These are phyloP conservation scores for Coemansia sp. DNA, from an alignment of 192 early-diverging fungal genomes.

Conservation along the genomic window DNA sequence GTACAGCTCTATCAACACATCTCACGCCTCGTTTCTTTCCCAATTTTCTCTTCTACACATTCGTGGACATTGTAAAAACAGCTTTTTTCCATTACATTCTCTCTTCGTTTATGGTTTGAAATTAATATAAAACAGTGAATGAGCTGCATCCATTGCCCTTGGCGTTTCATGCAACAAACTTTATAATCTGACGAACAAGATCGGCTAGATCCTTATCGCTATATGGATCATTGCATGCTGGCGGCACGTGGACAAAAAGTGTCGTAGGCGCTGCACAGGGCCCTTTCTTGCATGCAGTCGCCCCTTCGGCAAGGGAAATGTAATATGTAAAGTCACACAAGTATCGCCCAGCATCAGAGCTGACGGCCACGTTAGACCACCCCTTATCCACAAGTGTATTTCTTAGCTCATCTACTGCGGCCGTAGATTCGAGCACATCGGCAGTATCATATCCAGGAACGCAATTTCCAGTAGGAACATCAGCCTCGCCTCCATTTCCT, in stretches of 20 bases:
- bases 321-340: constrained; percentile 66
- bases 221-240: constrained; percentile 29
- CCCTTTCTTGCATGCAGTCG: constrained; percentile 14
- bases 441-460: constrained; percentile 39
- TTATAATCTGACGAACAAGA: constrained; percentile 30
- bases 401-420: constrained; percentile 43
- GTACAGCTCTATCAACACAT: neutral
- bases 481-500: constrained; percentile 50
- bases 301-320: constrained; percentile 47
- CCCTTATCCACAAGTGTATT: constrained; percentile 32
- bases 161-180: constrained; percentile 5
- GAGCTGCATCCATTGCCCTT: neutral
- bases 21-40: neutral
- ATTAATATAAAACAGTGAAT: neutral
- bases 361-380: constrained; percentile 37
- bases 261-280: constrained; percentile 21
- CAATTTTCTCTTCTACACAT: neutral
- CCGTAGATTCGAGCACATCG: constrained; percentile 33
- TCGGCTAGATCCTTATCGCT: constrained; percentile 33
- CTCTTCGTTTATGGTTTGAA: neutral
- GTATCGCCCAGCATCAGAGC: constrained; percentile 59
- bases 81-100: neutral
- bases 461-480: constrained; percentile 27
- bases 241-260: constrained; percentile 58
- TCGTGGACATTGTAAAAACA: constrained; percentile 4